phyloP scores from a whole-genome alignment of 1,139 yeast species.

The Saccharomycopsis hybrid region DNA sequence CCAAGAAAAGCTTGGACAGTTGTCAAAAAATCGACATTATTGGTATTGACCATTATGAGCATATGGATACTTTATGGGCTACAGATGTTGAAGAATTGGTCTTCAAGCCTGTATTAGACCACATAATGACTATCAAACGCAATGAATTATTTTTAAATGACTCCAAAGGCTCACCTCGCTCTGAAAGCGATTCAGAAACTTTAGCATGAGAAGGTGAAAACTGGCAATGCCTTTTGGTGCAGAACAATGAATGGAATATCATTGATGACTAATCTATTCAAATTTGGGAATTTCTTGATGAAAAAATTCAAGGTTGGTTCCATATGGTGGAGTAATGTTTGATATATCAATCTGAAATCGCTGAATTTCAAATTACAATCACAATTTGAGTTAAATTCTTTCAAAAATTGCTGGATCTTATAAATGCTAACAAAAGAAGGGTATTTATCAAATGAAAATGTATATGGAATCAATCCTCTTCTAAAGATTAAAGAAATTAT shows the following conservation, averaged over 20 bases:
- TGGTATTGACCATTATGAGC: constrained; percentile 48
- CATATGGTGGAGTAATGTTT: constrained; percentile 33
- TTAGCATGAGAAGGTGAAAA: constrained; percentile 23
- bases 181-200: constrained; percentile 3
- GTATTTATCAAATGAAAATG: constrained; percentile 22
- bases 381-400: constrained; percentile 13
- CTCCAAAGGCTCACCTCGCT: neutral
- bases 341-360: constrained; percentile 31
- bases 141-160: constrained; percentile 3
- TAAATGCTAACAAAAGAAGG: constrained; percentile 12
- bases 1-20: constrained; percentile 48
- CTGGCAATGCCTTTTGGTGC: constrained; percentile 24
- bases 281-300: constrained; percentile 28
- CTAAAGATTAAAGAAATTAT: constrained; percentile 9
- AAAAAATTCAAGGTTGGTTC: constrained; percentile 32
- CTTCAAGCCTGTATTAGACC: constrained; percentile 19
- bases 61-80: constrained; percentile 80
- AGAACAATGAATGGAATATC: constrained; percentile 33
- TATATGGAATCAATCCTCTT: constrained; percentile 21
- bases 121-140: neutral
- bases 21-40: constrained; percentile 39
- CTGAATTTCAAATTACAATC: constrained; percentile 24
- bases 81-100: constrained; percentile 49
- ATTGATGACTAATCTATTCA: constrained; percentile 34
- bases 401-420: constrained; percentile 12